Conservation (phyloP, 768 basidiomycete species). For the Phaeotremella skinneri region DNA sequence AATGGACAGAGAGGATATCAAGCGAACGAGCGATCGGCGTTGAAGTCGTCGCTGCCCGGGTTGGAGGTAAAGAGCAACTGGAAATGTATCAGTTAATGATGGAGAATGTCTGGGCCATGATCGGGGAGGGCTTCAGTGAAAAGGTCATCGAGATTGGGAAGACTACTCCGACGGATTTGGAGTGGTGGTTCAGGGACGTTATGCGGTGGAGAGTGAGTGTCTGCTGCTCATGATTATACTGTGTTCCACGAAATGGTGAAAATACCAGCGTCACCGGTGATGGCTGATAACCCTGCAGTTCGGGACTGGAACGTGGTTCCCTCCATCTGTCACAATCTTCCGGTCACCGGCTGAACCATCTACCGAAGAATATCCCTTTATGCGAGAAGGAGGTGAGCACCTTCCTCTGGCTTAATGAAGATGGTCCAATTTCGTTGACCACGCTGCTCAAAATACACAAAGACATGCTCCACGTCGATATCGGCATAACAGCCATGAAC, state of each 20-base stretch:
- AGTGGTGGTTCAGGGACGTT: constrained; percentile 61
- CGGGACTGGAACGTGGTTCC: constrained; percentile 57
- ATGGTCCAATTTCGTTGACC: too few relatives aligned
- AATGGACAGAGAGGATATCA: constrained; percentile 55
- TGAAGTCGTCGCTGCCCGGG: constrained; percentile 57
- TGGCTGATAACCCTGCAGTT: constrained; percentile 18
- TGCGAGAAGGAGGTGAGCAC: constrained; percentile 49
- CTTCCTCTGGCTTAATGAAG: background rate
- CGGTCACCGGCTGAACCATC: constrained; percentile 56
- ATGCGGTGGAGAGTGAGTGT: constrained; percentile 52
- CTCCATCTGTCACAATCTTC: constrained; percentile 58
- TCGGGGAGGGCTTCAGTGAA: constrained; percentile 60
- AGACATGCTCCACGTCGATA: constrained; percentile 60
- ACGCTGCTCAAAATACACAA: background rate
- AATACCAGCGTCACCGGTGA: too few relatives aligned
- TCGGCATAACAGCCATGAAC: constrained; percentile 60
- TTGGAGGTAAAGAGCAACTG: constrained; percentile 53
- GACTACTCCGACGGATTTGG: constrained; percentile 58
- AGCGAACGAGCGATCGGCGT: constrained; percentile 57
- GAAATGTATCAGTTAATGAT: constrained; percentile 56
- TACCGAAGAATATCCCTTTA: constrained; percentile 54
- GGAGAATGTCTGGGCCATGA: constrained; percentile 59
- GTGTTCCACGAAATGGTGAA: constrained; percentile 50
- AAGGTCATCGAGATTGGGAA: constrained; percentile 54
- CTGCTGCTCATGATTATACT: constrained; percentile 25